Conservation (phyloP, 2,329 filamentous ascomycete genomes). For the Sarocladium strictum region DNA sequence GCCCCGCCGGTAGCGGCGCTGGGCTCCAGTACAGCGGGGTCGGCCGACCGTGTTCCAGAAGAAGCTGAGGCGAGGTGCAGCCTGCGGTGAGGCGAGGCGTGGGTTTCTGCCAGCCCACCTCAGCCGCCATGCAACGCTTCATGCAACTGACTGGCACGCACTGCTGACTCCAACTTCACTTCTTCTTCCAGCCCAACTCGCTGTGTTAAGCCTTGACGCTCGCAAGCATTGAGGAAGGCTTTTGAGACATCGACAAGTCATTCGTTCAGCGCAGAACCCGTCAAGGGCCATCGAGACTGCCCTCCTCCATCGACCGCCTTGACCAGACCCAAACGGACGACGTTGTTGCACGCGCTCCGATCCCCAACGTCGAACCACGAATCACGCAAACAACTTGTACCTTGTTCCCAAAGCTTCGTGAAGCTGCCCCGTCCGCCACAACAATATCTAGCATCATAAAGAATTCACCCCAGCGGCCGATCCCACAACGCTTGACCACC, state of each 20-base stretch:
- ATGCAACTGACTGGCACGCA: background rate
- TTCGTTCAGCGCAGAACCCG: background rate
- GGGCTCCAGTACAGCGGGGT: background rate
- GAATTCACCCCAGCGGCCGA: background rate
- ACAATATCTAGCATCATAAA: background rate
- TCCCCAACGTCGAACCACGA: background rate
- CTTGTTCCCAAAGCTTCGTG: background rate
- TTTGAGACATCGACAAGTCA: background rate
- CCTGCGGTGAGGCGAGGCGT: background rate
- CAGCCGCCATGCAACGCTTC: constrained; percentile 4
- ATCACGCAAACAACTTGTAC: background rate
- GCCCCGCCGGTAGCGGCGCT: background rate
- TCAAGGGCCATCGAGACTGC: background rate
- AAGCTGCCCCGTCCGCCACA: background rate
- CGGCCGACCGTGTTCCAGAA: background rate
- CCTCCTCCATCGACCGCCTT: background rate
- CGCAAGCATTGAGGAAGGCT: background rate
- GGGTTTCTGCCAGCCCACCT: constrained; percentile 8
- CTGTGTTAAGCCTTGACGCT: background rate
- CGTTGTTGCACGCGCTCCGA: background rate
- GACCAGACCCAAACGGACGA: background rate
- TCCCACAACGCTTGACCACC: background rate
- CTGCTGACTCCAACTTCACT: background rate
- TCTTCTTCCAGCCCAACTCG: background rate
- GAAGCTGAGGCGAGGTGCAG: background rate